Base-by-base conservation (phyloP, 768 basidiomycete genomes). In the Boletales sp. region DNA sequence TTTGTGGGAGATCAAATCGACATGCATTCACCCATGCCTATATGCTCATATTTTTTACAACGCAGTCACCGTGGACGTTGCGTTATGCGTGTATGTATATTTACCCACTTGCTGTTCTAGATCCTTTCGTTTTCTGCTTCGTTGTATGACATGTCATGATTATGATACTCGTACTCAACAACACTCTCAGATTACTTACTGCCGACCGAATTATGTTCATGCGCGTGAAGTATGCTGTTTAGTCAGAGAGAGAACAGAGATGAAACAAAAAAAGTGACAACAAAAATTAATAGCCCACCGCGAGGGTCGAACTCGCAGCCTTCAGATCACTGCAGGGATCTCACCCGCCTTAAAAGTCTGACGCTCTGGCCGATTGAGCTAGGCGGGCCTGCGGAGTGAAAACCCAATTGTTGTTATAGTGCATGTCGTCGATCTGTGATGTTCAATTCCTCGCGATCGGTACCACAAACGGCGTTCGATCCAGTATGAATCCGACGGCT, bases 261-360 rank as follows among this genome's bases (percentile, higher is more conserved):
- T 10, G 34, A 34, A 7, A 34, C 15, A 8, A 42, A 37, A 17
- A 0, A 2, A 17, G 15, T 8, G 13, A 32, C 34, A 8, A 18
- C 1, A 32, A 45, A 62, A 68, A 68, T 50, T 9, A 40, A 17
- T 81, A 84, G 83, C 82, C 83, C 83, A 83, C 81, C 83, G 83
- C 83, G 83, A 82, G 83, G 83, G 76, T 85, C 83, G 83, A 85
- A 85, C 83, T 82, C 83, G 83, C 83, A 85, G 80, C 83, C 83
- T 85, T 85, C 81, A 85, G 83, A 85, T 84, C 45, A 51, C 60
- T 3, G 42, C 24, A 43, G 52, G 63, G 42, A 52, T 45, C 31
- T 40, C 2, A 1, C 64, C 66, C 65, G 64, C 64, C 66, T 52
- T 67, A 67, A 67, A 67, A 78, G 77, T 78, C 77, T 78, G 78